These are phyloP conservation scores for Coelastrella sp. DNA, from an alignment of 139 green algal genomes.

Conservation along the genomic window DNA sequence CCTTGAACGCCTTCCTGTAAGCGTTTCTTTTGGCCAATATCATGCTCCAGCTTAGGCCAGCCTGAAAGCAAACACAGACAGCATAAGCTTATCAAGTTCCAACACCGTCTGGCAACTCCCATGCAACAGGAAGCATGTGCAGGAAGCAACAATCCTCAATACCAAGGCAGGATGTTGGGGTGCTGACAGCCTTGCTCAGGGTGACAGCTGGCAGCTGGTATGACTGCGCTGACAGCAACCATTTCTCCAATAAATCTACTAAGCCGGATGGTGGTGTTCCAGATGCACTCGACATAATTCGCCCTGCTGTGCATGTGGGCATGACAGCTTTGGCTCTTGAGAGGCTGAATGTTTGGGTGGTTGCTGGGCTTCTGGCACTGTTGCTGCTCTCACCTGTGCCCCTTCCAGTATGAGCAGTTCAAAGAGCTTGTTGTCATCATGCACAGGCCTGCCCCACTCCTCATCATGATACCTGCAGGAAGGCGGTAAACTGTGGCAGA, in stretches of 20 bases:
- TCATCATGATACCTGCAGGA: conserved; percentile 57
- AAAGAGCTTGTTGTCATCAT: conserved; percentile 55
- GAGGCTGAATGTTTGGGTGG: not conserved
- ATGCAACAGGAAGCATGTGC: not conserved
- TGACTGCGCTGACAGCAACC: not conserved
- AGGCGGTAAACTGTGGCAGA: not conserved
- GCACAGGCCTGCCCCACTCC: conserved; percentile 54
- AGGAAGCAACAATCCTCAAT: not conserved
- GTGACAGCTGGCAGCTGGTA: not conserved
- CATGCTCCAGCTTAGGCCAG: conserved; percentile 51
- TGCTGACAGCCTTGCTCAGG: too few relatives aligned
- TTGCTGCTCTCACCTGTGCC: conserved; percentile 45
- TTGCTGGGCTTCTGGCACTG: not conserved
- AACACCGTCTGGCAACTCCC: too few relatives aligned
- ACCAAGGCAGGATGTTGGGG: not conserved
- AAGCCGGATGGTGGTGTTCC: not conserved
- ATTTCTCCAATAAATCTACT: not conserved
- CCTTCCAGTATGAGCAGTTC: conserved; percentile 57
- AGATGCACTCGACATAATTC: not conserved
- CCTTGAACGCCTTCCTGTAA: conserved; percentile 51
- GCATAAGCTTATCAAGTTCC: too few relatives aligned
- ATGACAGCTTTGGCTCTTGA: not conserved
- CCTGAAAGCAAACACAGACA: conserved; percentile 26
- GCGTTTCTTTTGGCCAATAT: conserved; percentile 48
- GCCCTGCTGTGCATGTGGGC: not conserved